Evolutionary conservation across 441 rosid species (phyloP).

Genomic region (Pelargonium citronellum): DNA sequence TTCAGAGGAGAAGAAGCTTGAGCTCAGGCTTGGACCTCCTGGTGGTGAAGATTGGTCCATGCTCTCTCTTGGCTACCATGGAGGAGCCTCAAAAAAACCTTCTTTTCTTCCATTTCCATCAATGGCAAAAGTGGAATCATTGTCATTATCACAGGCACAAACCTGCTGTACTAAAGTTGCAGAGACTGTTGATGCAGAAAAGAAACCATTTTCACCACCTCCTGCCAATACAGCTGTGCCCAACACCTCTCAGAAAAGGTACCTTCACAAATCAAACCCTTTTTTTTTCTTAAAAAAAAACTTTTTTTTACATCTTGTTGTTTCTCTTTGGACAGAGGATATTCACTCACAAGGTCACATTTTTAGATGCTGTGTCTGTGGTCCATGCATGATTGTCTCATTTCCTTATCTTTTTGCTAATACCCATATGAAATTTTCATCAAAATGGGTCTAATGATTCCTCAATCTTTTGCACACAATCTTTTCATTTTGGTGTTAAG

Average conservation of each 20-base stretch:
- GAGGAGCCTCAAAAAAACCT: constrained; percentile 19
- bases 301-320: constrained; percentile 1
- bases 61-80: constrained; percentile 1
- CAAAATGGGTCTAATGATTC: neutral
- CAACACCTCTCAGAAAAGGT: constrained; percentile 85
- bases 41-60: constrained; percentile 11
- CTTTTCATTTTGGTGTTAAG: neutral
- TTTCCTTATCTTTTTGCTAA: constrained; percentile 13
- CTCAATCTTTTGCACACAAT: neutral
- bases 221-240: constrained; percentile 51
- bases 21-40: neutral
- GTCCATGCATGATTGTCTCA: constrained; percentile 30
- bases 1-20: constrained; percentile 31
- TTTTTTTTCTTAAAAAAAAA: neutral
- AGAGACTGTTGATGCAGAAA: constrained; percentile 29
- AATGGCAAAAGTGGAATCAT: constrained; percentile 34
- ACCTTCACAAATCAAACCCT: constrained; percentile 9
- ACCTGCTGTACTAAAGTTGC: constrained; percentile 42
- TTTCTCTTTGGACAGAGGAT: constrained; percentile 29
- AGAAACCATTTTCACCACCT: constrained; percentile 36
- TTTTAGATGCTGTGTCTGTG: constrained; percentile 25
- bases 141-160: constrained; percentile 20
- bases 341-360: constrained; percentile 40
- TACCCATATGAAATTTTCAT: neutral
- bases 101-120: constrained; percentile 38